A percentile compares a stretch with the other conserved stretches of the same genome.
phyloP scores from a whole-genome alignment of 148 eudicot genomes.

The Tetragonia tetragonoides region DNA sequence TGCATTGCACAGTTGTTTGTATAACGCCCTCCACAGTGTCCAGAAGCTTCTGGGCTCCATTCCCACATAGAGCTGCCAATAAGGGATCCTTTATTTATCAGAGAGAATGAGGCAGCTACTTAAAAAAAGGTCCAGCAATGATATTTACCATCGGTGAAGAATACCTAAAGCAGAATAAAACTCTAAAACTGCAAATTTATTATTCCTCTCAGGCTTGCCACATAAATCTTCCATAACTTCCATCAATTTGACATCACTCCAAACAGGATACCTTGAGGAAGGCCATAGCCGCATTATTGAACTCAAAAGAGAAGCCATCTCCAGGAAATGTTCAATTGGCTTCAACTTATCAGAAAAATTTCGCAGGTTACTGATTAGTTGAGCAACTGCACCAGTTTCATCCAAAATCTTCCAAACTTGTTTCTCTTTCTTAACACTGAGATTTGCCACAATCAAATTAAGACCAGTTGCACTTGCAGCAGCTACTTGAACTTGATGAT shows the following conservation, averaged over 20 bases:
- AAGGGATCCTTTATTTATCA: slow-evolving; percentile 19
- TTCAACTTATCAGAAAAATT: slow-evolving; percentile 32
- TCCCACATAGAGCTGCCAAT: slow-evolving; percentile 66
- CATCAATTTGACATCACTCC: slow-evolving; percentile 57
- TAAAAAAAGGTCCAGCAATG: slow-evolving; percentile 15
- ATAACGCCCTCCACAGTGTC: slow-evolving; percentile 43
- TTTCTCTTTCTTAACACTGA: slow-evolving; percentile 50
- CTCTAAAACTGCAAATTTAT: slow-evolving; percentile 53
- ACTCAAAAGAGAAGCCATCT: slow-evolving; percentile 64
- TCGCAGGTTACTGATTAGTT: slow-evolving; percentile 44
- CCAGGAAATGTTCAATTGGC: slow-evolving; percentile 49
- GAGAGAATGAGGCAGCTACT: slow-evolving; percentile 15
- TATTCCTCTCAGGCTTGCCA: slow-evolving; percentile 38
- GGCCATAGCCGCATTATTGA: slow-evolving; percentile 79
- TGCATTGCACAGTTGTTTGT: slow-evolving; percentile 43
- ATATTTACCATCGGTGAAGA: slow-evolving; percentile 28
- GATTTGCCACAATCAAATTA: slow-evolving; percentile 49
- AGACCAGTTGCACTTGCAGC: slow-evolving; percentile 62
- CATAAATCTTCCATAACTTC: slow-evolving; percentile 39
- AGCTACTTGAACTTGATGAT: slow-evolving; percentile 51
- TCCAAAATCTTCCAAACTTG: slow-evolving; percentile 55
- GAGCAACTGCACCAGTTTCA: slow-evolving; percentile 46
- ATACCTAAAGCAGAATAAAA: slow-evolving; percentile 83
- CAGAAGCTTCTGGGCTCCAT: slow-evolving; percentile 71
- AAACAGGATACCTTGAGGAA: slow-evolving; percentile 60